Conservation (phyloP, 768 basidiomycete genomes). For the Tylopilus rubrobrunneus region DNA sequence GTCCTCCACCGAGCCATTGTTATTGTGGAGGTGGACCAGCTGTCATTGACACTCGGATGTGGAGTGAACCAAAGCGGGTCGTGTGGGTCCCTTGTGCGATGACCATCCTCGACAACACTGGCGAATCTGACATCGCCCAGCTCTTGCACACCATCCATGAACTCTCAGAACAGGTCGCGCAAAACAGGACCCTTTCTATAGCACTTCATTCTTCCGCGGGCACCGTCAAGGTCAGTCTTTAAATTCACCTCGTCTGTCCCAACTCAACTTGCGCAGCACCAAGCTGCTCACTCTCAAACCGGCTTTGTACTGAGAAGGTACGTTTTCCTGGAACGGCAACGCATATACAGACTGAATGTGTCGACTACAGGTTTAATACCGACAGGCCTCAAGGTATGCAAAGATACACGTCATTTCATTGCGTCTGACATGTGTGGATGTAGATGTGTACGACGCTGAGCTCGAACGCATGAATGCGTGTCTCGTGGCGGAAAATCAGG, state of each 20-base stretch:
- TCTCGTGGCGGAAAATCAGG: conserved; percentile 79
- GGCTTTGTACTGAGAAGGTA: conserved; percentile 88
- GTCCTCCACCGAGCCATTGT: conserved; percentile 12
- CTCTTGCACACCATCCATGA: conserved; percentile 71
- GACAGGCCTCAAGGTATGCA: conserved; percentile 77
- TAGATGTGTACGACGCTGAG: conserved; percentile 89
- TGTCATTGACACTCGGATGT: too few relatives aligned
- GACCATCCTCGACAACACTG: conserved; percentile 50
- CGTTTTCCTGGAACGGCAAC: conserved; percentile 18
- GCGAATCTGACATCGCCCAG: conserved; percentile 58
- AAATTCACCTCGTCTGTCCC: not conserved
- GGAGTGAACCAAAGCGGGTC: conserved; percentile 2
- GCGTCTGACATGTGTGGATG: not conserved
- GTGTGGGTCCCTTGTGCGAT: conserved; percentile 28
- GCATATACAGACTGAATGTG: not conserved
- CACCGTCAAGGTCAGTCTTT: conserved; percentile 71
- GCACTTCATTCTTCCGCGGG: conserved; percentile 69
- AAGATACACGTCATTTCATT: not conserved
- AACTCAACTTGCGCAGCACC: conserved; percentile 46
- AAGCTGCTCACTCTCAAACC: conserved; percentile 85
- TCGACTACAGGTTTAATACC: conserved; percentile 62
- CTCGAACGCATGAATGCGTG: conserved; percentile 83
- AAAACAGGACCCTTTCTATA: conserved; percentile 70
- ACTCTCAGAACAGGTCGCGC: conserved; percentile 77
- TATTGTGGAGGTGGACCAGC: not conserved